Percentiles rank a stretch among this genome's conserved stretches.
Evolutionary conservation across 768 basidiomycete species (phyloP).

Genomic region (Artomyces pyxidatus): DNA sequence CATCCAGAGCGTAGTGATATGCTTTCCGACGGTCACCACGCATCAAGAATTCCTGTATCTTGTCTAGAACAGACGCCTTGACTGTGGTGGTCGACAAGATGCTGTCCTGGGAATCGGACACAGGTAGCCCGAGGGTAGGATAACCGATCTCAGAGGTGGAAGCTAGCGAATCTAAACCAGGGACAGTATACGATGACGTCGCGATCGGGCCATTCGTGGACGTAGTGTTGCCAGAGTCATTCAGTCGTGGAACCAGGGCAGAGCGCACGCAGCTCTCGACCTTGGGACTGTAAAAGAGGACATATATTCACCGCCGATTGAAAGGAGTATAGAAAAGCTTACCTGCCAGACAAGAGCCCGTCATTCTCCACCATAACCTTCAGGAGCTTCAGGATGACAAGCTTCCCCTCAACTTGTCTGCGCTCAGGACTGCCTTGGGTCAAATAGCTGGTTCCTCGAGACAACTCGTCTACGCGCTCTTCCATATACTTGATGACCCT

Average conservation of each 20-base stretch:
- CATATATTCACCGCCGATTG: conserved; percentile 2
- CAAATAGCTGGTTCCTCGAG: conserved; percentile 68
- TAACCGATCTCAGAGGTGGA: background rate
- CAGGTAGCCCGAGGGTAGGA: conserved; percentile 13
- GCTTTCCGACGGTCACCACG: conserved; percentile 83
- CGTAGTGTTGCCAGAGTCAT: conserved; percentile 16
- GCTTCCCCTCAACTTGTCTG: conserved; percentile 64
- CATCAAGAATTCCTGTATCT: conserved; percentile 71
- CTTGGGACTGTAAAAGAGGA: conserved; percentile 36
- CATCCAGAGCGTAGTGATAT: conserved; percentile 80
- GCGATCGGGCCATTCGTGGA: conserved; percentile 5
- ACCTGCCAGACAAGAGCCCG: conserved; percentile 83
- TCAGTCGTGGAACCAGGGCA: conserved; percentile 58
- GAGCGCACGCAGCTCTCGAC: conserved; percentile 68
- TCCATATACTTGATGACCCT: conserved; percentile 71
- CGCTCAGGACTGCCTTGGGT: conserved; percentile 41
- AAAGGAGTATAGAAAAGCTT: conserved; percentile 23
- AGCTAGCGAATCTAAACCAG: background rate
- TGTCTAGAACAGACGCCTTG: conserved; percentile 57
- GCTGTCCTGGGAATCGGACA: conserved; percentile 31
- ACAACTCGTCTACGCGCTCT: conserved; percentile 67
- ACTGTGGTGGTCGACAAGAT: conserved; percentile 54
- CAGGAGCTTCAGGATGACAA: conserved; percentile 65
- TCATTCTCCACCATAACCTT: conserved; percentile 84
- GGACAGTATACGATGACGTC: background rate